Conservation (phyloP, 805 yeast genomes). For the Gaillardinia entomophila region DNA sequence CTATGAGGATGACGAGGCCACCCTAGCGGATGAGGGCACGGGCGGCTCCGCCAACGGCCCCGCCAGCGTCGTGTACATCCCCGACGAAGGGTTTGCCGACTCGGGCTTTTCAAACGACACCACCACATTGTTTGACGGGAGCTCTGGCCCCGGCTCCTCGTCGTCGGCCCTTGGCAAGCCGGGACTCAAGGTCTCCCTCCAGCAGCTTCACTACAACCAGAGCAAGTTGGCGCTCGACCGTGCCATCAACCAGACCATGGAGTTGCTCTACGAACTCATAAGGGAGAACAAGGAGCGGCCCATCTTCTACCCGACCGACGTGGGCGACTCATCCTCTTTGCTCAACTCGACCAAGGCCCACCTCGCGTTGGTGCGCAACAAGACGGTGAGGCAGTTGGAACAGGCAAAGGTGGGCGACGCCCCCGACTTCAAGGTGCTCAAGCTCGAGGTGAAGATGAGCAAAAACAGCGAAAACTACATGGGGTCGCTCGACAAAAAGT, state of each 20-base stretch:
- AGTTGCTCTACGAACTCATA: constrained; percentile 45
- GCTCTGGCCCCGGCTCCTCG: constrained; percentile 18
- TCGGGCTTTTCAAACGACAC: constrained; percentile 20
- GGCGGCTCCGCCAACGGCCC: constrained; percentile 11
- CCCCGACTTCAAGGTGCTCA: constrained; percentile 54
- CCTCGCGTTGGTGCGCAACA: constrained; percentile 46
- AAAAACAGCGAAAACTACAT: constrained; percentile 36
- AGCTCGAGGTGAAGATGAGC: constrained; percentile 56
- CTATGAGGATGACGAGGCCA: not conserved
- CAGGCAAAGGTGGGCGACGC: constrained; percentile 12
- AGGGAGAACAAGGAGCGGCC: constrained; percentile 57
- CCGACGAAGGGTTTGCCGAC: constrained; percentile 22
- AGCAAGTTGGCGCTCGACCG: constrained; percentile 61
- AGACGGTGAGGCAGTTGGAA: constrained; percentile 13
- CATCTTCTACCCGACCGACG: constrained; percentile 52
- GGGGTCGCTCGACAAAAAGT: constrained; percentile 57
- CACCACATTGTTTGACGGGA: constrained; percentile 25
- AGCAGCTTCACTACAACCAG: constrained; percentile 73
- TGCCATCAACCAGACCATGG: constrained; percentile 49
- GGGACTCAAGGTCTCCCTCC: constrained; percentile 49
- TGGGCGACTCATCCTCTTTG: constrained; percentile 23
- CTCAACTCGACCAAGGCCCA: constrained; percentile 48
- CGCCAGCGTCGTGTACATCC: constrained; percentile 21
- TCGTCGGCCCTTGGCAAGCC: constrained; percentile 3
- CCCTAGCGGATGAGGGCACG: constrained; percentile 5